A percentile compares a stretch with the other conserved stretches of the same genome.
These are phyloP conservation scores for Herpetospermum pedunculosum DNA, from an alignment of 306 rosid species.

Conservation along the genomic window DNA sequence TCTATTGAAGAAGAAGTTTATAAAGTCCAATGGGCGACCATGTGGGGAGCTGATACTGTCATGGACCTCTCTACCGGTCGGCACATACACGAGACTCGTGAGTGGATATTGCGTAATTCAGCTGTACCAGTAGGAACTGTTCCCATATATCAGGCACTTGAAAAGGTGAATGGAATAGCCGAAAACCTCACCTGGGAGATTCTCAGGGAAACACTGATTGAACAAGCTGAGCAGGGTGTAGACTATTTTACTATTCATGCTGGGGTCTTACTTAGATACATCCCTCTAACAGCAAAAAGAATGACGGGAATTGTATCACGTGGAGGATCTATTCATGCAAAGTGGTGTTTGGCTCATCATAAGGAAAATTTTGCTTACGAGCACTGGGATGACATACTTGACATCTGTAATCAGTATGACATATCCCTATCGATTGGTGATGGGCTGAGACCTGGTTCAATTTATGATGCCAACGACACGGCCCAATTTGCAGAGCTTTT, in stretches of 20 bases:
- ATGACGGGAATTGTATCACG: conserved; percentile 99
- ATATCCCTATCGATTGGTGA: conserved; percentile 93
- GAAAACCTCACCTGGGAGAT: conserved; percentile 89
- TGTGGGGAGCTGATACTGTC: conserved; percentile 99
- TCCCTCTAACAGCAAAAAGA: conserved; percentile 92
- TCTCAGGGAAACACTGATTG: conserved; percentile 82
- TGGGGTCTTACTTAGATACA: conserved; percentile 84
- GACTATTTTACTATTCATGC: conserved; percentile 99
- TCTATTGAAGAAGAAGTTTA: conserved; percentile 98
- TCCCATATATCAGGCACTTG: conserved; percentile 97
- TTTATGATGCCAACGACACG: conserved; percentile 95
- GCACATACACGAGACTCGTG: conserved; percentile 96
- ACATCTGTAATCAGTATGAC: conserved; percentile 91
- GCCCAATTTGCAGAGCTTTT: conserved; percentile 99
- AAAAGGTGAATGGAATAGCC: conserved; percentile 88
- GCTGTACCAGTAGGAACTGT: conserved; percentile 97
- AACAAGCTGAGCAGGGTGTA: conserved; percentile 99
- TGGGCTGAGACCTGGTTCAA: conserved; percentile 96
- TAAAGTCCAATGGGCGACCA: conserved; percentile 99
- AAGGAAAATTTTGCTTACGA: conserved; percentile 93
- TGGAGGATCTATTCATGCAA: conserved; percentile 98
- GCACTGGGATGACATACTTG: conserved; percentile 98
- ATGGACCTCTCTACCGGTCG: conserved; percentile 99
- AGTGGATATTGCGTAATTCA: conserved; percentile 96
- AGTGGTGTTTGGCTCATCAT: conserved; percentile 98